Percentiles rank a stretch among this genome's conserved stretches.
Conservation (phyloP, 768 basidiomycete species). For the Hebeloma cylindrosporum region DNA sequence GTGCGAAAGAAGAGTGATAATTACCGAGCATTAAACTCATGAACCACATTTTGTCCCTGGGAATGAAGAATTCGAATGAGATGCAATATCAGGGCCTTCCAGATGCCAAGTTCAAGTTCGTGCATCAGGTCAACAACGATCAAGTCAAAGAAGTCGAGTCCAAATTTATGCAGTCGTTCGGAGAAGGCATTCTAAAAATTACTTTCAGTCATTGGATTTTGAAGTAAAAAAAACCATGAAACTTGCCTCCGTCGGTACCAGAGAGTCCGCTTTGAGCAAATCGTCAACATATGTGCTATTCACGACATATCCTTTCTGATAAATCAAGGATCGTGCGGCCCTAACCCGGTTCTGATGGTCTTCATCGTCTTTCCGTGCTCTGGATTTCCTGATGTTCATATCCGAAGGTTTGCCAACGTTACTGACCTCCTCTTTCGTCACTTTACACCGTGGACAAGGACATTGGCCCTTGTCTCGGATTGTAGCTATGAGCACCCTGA, state of each 20-base stretch:
- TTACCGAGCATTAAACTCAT: conserved; percentile 26
- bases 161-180: conserved; percentile 11
- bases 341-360: conserved; percentile 3
- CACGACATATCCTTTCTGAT: conserved; percentile 12
- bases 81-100: conserved; percentile 35
- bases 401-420: background rate
- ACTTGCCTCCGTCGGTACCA: conserved; percentile 13
- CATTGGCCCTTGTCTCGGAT: conserved; percentile 32
- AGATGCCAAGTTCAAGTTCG: conserved; percentile 38
- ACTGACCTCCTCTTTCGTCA: conserved; percentile 9
- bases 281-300: conserved; percentile 14
- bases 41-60: conserved; percentile 12
- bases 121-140: conserved; percentile 38
- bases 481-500: conserved; percentile 27
- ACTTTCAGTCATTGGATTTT: background rate
- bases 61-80: conserved; percentile 34
- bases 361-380: conserved; percentile 2
- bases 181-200: conserved; percentile 37
- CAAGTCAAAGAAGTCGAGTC: conserved; percentile 27
- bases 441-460: conserved; percentile 34
- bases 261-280: conserved; percentile 11
- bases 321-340: conserved; percentile 7
- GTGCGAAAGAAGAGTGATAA: background rate
- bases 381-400: background rate
- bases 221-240: background rate